Conservation (phyloP, 2,329 filamentous ascomycete genomes). For the Bipolaris sorokiniana region DNA sequence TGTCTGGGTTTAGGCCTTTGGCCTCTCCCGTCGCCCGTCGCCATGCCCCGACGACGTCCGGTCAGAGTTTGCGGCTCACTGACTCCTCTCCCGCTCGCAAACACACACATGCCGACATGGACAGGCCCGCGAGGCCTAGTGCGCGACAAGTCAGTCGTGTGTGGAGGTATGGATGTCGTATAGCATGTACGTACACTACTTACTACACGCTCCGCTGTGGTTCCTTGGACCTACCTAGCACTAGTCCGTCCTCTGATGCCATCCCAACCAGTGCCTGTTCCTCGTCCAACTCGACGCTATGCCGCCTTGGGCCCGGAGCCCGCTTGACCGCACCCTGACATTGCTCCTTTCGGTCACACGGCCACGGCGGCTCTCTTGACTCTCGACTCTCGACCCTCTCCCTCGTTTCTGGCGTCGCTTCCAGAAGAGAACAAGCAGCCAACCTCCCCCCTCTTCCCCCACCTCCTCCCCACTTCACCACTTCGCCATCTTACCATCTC, state of each 20-base stretch:
- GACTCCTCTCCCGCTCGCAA: background rate
- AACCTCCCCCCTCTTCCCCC: background rate
- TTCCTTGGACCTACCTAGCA: no score
- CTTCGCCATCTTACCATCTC: background rate
- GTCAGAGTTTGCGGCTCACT: conserved; percentile 1
- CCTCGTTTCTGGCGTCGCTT: background rate
- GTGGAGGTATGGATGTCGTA: no score
- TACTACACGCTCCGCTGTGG: no score
- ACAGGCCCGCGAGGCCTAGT: background rate
- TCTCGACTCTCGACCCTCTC: background rate
- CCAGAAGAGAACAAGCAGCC: background rate
- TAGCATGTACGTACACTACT: no score
- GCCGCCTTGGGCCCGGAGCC: background rate
- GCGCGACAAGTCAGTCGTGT: no score
- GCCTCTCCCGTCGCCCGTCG: background rate
- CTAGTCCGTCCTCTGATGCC: no score
- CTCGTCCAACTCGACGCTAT: background rate
- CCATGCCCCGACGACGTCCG: background rate
- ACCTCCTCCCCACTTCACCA: background rate
- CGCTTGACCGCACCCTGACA: background rate
- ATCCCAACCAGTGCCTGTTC: no score
- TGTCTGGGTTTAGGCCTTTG: background rate
- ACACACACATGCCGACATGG: background rate
- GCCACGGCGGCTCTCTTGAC: no score
- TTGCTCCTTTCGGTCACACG: background rate